phyloP scores from a whole-genome alignment of 495 filamentous ascomycete genomes.

The Lophium mytilinum region DNA sequence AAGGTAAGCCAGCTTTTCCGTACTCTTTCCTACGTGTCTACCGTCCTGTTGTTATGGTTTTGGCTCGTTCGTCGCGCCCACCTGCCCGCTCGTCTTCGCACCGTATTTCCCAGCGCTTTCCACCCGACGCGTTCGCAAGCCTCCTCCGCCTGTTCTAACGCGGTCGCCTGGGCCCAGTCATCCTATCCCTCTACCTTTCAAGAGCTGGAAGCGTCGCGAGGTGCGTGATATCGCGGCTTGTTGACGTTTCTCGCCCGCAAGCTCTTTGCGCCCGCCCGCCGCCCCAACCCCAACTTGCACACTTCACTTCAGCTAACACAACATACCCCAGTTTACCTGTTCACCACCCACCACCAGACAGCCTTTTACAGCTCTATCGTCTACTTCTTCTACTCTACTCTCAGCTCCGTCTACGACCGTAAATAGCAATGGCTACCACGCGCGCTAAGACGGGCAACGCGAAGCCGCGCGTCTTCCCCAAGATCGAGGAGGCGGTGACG shows the following conservation, averaged over 20 bases:
- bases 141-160: constrained; percentile 9
- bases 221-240: too few species aligned
- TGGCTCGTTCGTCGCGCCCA: neutral
- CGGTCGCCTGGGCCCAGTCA: neutral
- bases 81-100: neutral
- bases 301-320: too few species aligned
- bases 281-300: too few species aligned
- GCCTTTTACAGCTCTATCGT: neutral
- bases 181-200: too few species aligned
- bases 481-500: constrained; percentile 9
- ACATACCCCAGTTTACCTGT: neutral
- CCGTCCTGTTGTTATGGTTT: neutral
- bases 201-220: too few species aligned
- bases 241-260: too few species aligned
- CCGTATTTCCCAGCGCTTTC: neutral
- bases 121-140: constrained; percentile 5
- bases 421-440: constrained; percentile 17
- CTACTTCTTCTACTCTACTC: too few species aligned
- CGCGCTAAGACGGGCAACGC: constrained; percentile 28
- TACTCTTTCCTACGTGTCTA: neutral
- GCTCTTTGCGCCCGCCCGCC: too few species aligned
- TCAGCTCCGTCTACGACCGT: neutral
- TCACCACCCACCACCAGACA: neutral
- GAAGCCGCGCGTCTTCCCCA: constrained; percentile 21
- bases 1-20: constrained; percentile 1